These are phyloP conservation scores for Trichoderma virens DNA, from an alignment of 495 filamentous ascomycete genomes.

Conservation along the genomic window DNA sequence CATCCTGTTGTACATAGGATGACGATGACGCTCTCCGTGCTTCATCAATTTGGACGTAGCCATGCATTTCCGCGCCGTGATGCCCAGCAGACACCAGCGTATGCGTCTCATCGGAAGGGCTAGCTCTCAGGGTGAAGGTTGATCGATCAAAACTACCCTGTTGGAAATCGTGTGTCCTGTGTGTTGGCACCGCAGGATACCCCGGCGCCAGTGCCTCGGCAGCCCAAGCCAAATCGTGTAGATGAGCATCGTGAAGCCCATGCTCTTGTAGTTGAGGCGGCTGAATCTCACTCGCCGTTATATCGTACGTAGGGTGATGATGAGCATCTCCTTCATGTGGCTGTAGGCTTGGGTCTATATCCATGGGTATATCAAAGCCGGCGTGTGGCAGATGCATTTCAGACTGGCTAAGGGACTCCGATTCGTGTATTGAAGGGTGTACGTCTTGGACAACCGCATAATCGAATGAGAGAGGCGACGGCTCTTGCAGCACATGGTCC, in stretches of 20 bases:
- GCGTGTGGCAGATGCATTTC: background rate
- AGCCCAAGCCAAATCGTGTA: background rate
- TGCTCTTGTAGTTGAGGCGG: background rate
- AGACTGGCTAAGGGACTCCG: background rate
- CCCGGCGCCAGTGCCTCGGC: background rate
- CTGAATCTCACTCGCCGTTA: background rate
- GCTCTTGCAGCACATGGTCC: background rate
- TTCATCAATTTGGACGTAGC: background rate
- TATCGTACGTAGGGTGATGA: background rate
- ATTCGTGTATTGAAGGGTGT: background rate
- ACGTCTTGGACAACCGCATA: background rate
- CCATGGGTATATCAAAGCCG: background rate
- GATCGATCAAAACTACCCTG: background rate
- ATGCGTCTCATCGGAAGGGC: background rate
- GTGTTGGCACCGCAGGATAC: background rate
- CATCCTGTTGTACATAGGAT: background rate
- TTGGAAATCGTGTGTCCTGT: background rate
- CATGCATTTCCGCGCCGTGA: background rate
- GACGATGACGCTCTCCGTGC: background rate
- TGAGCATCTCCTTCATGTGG: background rate
- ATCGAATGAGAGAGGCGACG: background rate
- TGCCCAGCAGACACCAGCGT: background rate
- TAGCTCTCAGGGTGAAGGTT: background rate
- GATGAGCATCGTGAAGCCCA: background rate
- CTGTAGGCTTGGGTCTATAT: background rate